A percentile compares a stretch with the other conserved stretches of the same genome.
These are phyloP conservation scores for Fraxinus nigra DNA, from an alignment of 305 asterid genomes.

Conservation along the genomic window DNA sequence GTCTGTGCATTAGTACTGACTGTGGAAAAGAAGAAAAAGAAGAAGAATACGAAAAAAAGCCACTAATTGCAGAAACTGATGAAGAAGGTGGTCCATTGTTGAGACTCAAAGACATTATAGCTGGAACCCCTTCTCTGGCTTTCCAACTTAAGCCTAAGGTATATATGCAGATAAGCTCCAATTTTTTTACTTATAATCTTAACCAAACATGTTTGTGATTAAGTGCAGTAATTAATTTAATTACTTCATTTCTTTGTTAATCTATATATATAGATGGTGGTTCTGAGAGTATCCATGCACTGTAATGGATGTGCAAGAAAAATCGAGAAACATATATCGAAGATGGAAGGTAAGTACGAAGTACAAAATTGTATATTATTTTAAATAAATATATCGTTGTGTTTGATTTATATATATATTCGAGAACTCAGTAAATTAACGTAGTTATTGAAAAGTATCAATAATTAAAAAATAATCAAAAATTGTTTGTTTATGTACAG, in stretches of 20 bases:
- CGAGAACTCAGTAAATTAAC: neutral
- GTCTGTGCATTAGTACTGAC: constrained; percentile 35
- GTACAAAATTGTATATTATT: neutral
- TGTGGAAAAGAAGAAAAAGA: neutral
- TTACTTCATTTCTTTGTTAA: neutral
- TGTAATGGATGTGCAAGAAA: constrained; percentile 76
- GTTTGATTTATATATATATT: neutral
- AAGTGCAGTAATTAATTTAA: neutral
- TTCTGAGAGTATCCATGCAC: constrained; percentile 70
- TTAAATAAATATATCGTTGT: no score
- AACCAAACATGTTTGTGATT: neutral
- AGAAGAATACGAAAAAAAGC: constrained; percentile 22
- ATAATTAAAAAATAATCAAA: neutral
- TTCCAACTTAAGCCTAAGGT: constrained; percentile 81
- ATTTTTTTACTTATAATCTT: neutral
- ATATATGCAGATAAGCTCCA: neutral
- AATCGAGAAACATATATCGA: constrained; percentile 66
- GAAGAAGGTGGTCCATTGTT: constrained; percentile 21
- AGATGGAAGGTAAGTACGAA: constrained; percentile 56
- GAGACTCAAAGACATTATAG: constrained; percentile 55
- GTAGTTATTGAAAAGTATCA: neutral
- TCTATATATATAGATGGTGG: constrained; percentile 50
- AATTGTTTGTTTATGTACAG: constrained; percentile 28
- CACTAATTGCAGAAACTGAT: constrained; percentile 32
- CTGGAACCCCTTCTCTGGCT: constrained; percentile 64